These are phyloP conservation scores for Leucosporidium scottii DNA, from an alignment of 768 basidiomycete genomes.

Conservation along the genomic window DNA sequence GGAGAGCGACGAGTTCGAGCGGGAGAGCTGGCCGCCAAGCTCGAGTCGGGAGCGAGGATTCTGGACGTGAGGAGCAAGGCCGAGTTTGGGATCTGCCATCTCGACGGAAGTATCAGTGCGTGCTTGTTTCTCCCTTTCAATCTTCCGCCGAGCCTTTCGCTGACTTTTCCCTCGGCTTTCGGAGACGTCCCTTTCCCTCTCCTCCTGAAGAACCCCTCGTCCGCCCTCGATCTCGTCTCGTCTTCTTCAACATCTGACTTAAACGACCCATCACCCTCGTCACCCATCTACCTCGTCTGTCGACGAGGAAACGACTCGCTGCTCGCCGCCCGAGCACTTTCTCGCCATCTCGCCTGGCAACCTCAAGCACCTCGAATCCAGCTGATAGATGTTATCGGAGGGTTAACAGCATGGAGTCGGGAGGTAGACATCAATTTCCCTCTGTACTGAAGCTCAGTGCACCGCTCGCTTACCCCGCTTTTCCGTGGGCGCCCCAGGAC, in stretches of 20 bases:
- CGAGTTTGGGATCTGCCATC: slow-evolving; percentile 27
- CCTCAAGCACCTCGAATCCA: neutral
- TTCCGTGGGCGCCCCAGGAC: no score
- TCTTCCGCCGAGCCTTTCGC: neutral
- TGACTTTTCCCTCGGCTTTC: no score
- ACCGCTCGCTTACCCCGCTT: no score
- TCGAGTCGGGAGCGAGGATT: neutral
- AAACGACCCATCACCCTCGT: neutral
- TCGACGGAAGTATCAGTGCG: slow-evolving; percentile 27
- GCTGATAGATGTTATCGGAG: slow-evolving; percentile 17
- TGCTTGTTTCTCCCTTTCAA: neutral
- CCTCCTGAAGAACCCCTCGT: slow-evolving; percentile 13
- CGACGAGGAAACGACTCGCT: slow-evolving; percentile 32
- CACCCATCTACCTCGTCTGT: slow-evolving; percentile 19
- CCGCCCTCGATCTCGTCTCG: slow-evolving; percentile 5
- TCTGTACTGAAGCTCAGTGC: slow-evolving; percentile 13
- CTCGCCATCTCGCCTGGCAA: slow-evolving; percentile 8
- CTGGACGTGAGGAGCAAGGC: slow-evolving; percentile 24
- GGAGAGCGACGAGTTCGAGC: neutral
- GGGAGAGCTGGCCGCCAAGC: neutral
- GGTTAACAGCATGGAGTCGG: slow-evolving; percentile 15
- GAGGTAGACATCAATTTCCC: slow-evolving; percentile 23
- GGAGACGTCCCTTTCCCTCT: slow-evolving; percentile 25
- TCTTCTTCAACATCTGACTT: neutral
- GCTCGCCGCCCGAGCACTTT: slow-evolving; percentile 20